Percentiles rank a stretch among this genome's conserved stretches.
These are phyloP conservation scores for Guillardia theta DNA, from an alignment of 78 protist genomes.

Conservation along the genomic window DNA sequence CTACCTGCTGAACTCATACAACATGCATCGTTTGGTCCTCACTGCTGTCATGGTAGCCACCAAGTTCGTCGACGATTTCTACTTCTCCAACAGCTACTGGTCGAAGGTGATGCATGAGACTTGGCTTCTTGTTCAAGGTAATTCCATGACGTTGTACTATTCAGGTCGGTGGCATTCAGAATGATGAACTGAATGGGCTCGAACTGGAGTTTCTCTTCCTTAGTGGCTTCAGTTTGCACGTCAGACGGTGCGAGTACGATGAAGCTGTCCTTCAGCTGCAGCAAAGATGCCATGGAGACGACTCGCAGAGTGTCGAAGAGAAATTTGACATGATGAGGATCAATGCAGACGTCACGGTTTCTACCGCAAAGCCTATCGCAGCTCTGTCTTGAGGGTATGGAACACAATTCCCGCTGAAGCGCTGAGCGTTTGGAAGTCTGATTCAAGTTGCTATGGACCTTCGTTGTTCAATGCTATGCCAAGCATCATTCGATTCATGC, in stretches of 20 bases:
- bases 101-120: neutral
- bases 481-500: no score
- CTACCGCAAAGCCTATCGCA: no score
- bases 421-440: no score
- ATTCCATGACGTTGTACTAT: neutral
- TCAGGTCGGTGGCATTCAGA: neutral
- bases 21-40: neutral
- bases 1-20: neutral
- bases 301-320: no score
- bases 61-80: conserved; percentile 23
- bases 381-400: no score
- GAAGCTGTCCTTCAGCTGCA: neutral
- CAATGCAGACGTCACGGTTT: no score
- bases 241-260: neutral
- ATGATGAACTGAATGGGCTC: neutral
- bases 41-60: neutral
- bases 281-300: no score
- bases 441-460: no score
- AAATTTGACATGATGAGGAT: no score
- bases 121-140: neutral
- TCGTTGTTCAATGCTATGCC: no score
- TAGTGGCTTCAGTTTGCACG: neutral
- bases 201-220: neutral
- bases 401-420: no score
- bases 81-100: conserved; percentile 10